Conservation (phyloP, 805 yeast species). For the Brettanomyces anomalus region DNA sequence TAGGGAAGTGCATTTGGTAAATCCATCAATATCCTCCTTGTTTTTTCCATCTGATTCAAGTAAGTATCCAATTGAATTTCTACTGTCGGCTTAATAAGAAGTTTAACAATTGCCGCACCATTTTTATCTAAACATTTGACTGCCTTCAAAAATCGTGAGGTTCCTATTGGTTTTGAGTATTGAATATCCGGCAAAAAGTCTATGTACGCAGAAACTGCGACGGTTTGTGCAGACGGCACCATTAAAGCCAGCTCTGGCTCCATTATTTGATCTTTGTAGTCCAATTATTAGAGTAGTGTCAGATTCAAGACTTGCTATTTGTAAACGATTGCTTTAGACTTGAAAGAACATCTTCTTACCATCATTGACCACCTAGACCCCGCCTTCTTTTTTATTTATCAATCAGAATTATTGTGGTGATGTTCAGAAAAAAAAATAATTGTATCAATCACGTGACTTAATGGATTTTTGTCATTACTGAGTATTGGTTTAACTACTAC, state of each 20-base stretch:
- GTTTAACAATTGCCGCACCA: slow-evolving; percentile 70
- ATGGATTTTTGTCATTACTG: too few relatives aligned
- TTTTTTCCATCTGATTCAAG: slow-evolving; percentile 23
- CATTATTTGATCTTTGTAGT: slow-evolving; percentile 36
- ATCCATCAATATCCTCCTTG: slow-evolving; percentile 33
- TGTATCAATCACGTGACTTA: too few relatives aligned
- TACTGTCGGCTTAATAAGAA: slow-evolving; percentile 63
- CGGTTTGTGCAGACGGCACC: slow-evolving; percentile 88
- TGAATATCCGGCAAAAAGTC: slow-evolving; percentile 71
- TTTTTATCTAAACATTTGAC: slow-evolving; percentile 67
- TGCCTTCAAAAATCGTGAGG: slow-evolving; percentile 79
- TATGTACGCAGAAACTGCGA: slow-evolving; percentile 83
- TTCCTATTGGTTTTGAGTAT: slow-evolving; percentile 65
- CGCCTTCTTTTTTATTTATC: too few relatives aligned
- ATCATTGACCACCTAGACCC: too few relatives aligned
- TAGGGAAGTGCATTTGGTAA: slow-evolving; percentile 64
- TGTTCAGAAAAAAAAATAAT: too few relatives aligned
- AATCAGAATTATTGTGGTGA: too few relatives aligned
- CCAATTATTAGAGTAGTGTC: too few relatives aligned
- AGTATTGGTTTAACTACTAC: too few relatives aligned
- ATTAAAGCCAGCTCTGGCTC: slow-evolving; percentile 79
- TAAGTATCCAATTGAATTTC: slow-evolving; percentile 28
- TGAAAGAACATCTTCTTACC: too few relatives aligned
- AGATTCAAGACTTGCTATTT: too few relatives aligned
- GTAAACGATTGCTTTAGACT: too few relatives aligned